Evolutionary conservation across 306 rosid species (phyloP).

Genomic region (Acacia melanoxylon): DNA sequence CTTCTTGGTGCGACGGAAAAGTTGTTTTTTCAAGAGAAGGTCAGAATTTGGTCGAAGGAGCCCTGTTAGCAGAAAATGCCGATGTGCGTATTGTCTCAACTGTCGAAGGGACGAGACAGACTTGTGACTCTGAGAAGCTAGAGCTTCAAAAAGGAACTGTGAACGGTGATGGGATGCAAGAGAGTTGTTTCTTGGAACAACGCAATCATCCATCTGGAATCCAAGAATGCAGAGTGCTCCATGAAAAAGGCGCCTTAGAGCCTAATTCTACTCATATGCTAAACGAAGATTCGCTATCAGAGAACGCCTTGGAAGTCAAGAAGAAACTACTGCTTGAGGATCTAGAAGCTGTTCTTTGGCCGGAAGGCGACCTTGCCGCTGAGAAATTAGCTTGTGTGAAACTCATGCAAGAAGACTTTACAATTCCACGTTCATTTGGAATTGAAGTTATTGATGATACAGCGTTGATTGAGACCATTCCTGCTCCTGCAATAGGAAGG

Average conservation of each 20-base stretch:
- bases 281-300: constrained; percentile 25
- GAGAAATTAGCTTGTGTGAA: not conserved
- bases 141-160: not conserved
- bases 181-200: not conserved
- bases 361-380: constrained; percentile 28
- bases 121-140: constrained; percentile 20
- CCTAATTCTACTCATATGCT: not conserved
- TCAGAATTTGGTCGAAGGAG: not conserved
- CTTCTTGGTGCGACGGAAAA: constrained; percentile 24
- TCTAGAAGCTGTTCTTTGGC: constrained; percentile 53
- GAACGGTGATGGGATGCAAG: not conserved
- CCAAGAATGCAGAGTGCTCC: not conserved
- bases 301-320: constrained; percentile 39
- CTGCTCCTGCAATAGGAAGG: constrained; percentile 15
- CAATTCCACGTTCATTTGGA: constrained; percentile 35
- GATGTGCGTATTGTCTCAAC: not conserved
- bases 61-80: not conserved
- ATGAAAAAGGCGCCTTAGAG: not conserved
- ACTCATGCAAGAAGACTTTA: constrained; percentile 5
- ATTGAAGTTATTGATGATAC: constrained; percentile 83
- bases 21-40: not conserved
- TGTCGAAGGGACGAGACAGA: not conserved
- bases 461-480: constrained; percentile 57
- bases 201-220: not conserved
- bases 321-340: constrained; percentile 61